Conservation (phyloP, 371 early-diverging fungal genomes). For the Dichotomocladium elegans region DNA sequence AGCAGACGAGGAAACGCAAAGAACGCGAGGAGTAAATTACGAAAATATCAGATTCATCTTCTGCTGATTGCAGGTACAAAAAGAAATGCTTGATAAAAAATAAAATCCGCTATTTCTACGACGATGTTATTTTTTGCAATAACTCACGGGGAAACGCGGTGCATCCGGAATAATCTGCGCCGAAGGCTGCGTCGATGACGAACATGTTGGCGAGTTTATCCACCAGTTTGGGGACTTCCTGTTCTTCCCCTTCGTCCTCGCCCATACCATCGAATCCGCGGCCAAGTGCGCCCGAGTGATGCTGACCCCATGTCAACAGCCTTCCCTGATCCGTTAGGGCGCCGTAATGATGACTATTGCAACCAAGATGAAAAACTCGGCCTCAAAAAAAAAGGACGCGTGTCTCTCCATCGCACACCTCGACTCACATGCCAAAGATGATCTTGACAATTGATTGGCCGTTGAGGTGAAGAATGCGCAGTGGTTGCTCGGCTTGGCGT, state of each 20-base stretch:
- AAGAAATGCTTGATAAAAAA: no score
- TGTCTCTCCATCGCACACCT: no score
- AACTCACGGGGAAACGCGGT: conserved; percentile 8
- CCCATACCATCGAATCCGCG: conserved; percentile 16
- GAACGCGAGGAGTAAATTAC: conserved; percentile 6
- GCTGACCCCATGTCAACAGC: conserved; percentile 33
- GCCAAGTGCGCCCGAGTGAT: conserved; percentile 33
- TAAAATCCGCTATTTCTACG: no score
- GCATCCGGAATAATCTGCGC: conserved; percentile 10
- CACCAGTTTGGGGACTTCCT: background rate
- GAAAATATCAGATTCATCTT: no score
- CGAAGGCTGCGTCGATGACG: conserved; percentile 12
- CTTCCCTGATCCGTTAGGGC: conserved; percentile 30
- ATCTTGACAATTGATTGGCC: no score
- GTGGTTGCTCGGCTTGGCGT: no score
- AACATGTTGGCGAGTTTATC: conserved; percentile 8
- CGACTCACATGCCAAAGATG: no score
- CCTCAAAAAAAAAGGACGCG: background rate
- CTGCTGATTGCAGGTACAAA: no score
- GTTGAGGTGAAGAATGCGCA: no score
- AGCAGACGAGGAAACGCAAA: conserved; percentile 12
- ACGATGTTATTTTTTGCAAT: background rate
- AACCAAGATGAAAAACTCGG: background rate
- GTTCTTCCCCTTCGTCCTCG: background rate
- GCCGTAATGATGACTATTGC: conserved; percentile 30